A percentile compares a stretch with the other conserved stretches of the same genome.
These are phyloP conservation scores for Magnolia sinica DNA, from an alignment of 164 flowering plant genomes.

Conservation along the genomic window DNA sequence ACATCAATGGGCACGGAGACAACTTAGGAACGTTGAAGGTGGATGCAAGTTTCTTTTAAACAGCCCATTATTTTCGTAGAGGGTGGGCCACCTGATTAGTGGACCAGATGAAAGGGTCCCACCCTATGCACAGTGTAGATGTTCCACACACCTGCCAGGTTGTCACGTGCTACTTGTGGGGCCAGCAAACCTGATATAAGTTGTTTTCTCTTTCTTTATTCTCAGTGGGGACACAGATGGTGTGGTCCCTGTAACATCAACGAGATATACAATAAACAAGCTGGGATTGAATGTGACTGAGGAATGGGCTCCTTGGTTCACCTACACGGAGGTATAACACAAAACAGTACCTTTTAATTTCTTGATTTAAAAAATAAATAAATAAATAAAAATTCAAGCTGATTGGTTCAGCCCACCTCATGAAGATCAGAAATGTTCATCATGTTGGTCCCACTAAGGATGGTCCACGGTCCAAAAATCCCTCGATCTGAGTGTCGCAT, in stretches of 20 bases:
- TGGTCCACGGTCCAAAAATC: too few relatives aligned
- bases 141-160: not conserved
- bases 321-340: constrained; percentile 7
- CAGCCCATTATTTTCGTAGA: too few relatives aligned
- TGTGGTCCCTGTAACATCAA: constrained; percentile 13
- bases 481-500: too few relatives aligned
- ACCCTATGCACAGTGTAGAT: not conserved
- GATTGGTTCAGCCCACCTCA: not conserved
- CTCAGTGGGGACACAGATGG: constrained; percentile 19
- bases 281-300: constrained; percentile 13
- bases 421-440: too few relatives aligned
- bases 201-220: not conserved
- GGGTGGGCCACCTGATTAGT: too few relatives aligned
- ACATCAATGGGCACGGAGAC: too few relatives aligned
- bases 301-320: constrained; percentile 20
- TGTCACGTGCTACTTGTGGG: not conserved
- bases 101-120: not conserved
- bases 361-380: too few relatives aligned
- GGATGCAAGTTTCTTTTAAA: too few relatives aligned
- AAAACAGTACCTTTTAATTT: not conserved
- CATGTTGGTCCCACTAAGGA: too few relatives aligned
- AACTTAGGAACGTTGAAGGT: too few relatives aligned
- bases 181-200: not conserved
- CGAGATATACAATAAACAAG: constrained; percentile 15
- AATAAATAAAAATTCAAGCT: not conserved